A percentile compares a stretch with the other conserved stretches of the same genome.
These are phyloP conservation scores for Penicillium olsonii DNA, from an alignment of 2,329 filamentous ascomycete species.

Conservation along the genomic window DNA sequence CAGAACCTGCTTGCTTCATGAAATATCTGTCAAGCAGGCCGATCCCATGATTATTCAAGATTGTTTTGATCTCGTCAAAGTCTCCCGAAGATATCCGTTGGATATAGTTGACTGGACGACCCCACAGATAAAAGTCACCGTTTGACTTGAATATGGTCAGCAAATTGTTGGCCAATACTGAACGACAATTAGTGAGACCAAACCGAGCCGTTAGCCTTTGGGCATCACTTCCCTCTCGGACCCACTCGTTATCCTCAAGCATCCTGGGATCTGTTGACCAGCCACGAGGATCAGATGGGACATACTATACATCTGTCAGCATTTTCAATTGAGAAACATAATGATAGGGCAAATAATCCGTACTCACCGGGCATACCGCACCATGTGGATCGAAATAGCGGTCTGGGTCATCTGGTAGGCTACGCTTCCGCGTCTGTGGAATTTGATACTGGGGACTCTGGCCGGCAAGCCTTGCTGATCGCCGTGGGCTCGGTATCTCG, in stretches of 20 bases:
- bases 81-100: not conserved
- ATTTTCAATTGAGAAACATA: too few species aligned
- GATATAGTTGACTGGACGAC: not conserved
- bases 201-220: not conserved
- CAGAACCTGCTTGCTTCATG: not conserved
- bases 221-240: not conserved
- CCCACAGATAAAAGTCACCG: not conserved
- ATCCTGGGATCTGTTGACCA: not conserved
- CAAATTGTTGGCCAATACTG: not conserved
- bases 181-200: not conserved
- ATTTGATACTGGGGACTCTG: too few species aligned
- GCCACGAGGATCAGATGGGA: not conserved
- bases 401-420: too few species aligned
- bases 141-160: not conserved
- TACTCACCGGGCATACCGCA: too few species aligned
- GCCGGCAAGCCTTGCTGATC: too few species aligned
- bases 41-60: not conserved
- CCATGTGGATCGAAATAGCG: too few species aligned
- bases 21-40: not conserved
- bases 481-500: too few species aligned
- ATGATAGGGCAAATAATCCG: too few species aligned
- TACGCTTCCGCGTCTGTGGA: too few species aligned
- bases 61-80: not conserved
- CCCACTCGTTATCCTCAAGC: not conserved
- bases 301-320: not conserved